A percentile compares a stretch with the other conserved stretches of the same genome.
These are phyloP conservation scores for Cynanchum wilfordii DNA, from an alignment of 257 asterid genomes.

Conservation along the genomic window DNA sequence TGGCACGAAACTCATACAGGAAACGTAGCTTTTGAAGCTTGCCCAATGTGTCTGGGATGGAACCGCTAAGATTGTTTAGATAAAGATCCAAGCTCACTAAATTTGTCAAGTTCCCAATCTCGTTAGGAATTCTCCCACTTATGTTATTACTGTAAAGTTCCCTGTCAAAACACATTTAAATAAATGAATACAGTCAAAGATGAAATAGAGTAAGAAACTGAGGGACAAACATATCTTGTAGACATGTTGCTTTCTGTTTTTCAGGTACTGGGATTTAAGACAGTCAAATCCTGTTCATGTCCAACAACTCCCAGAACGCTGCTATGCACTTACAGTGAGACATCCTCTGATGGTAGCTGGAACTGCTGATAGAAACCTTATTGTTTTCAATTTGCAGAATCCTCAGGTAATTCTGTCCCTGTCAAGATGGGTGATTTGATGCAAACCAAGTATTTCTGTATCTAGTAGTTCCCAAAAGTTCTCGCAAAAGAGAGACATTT, in stretches of 20 bases:
- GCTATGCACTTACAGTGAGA: slow-evolving; percentile 85
- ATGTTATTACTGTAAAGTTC: too few relatives aligned
- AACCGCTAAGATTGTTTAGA: too few relatives aligned
- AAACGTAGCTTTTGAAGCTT: slow-evolving; percentile 69
- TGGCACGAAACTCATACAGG: slow-evolving; percentile 44
- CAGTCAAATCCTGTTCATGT: slow-evolving; percentile 84
- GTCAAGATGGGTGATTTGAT: slow-evolving; percentile 3
- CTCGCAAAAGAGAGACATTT: not conserved
- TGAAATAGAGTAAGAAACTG: too few relatives aligned
- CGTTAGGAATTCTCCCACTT: too few relatives aligned
- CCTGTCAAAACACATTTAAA: too few relatives aligned
- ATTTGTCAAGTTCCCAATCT: too few relatives aligned
- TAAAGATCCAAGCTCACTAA: too few relatives aligned
- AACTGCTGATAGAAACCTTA: slow-evolving; percentile 85
- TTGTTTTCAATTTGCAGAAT: slow-evolving; percentile 84
- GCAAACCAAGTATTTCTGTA: not conserved
- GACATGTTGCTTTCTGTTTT: slow-evolving; percentile 11
- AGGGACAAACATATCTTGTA: too few relatives aligned
- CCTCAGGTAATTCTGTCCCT: slow-evolving; percentile 66
- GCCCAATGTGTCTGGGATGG: too few relatives aligned
- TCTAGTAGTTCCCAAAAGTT: not conserved
- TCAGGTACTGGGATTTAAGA: slow-evolving; percentile 96
- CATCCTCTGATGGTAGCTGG: slow-evolving; percentile 96
- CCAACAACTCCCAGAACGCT: slow-evolving; percentile 93
- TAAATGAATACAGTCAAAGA: too few relatives aligned